These are phyloP conservation scores for Paramecium caudatum DNA, from an alignment of 73 alveolate species.

Conservation along the genomic window DNA sequence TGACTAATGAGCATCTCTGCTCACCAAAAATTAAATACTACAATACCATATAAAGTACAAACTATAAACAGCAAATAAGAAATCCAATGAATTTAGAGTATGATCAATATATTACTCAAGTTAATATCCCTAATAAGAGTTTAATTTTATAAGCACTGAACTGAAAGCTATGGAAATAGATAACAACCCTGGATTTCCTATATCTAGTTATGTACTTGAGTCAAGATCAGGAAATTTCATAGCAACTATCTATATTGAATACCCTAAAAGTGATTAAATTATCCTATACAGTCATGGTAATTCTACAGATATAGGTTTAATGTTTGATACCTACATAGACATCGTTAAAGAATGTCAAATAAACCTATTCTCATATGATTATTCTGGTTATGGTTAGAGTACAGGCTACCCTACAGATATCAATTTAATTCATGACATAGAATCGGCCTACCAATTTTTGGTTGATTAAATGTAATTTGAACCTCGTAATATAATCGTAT, in stretches of 20 bases:
- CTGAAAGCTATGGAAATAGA: slow-evolving; percentile 38
- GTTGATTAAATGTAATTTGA: slow-evolving; percentile 43
- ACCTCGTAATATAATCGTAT: slow-evolving; percentile 50
- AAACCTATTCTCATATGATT: slow-evolving; percentile 78
- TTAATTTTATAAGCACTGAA: slow-evolving; percentile 50
- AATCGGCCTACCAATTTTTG: slow-evolving; percentile 78
- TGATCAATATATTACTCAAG: slow-evolving; percentile 40
- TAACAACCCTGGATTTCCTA: slow-evolving; percentile 53
- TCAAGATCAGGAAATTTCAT: slow-evolving; percentile 39
- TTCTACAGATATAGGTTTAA: slow-evolving; percentile 80
- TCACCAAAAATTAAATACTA: slow-evolving; percentile 13
- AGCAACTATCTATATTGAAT: slow-evolving; percentile 56
- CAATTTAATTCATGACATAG: slow-evolving; percentile 69
- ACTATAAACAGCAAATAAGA: slow-evolving; percentile 5
- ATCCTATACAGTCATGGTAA: slow-evolving; percentile 85
- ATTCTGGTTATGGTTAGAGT: slow-evolving; percentile 84
- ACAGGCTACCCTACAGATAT: slow-evolving; percentile 83
- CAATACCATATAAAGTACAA: neutral
- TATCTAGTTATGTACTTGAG: slow-evolving; percentile 40
- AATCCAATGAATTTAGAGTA: slow-evolving; percentile 19
- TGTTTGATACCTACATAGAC: slow-evolving; percentile 74
- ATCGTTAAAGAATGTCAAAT: slow-evolving; percentile 70
- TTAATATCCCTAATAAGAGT: slow-evolving; percentile 49
- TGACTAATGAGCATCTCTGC: neutral
- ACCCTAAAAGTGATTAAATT: slow-evolving; percentile 60